A percentile compares a stretch with the other conserved stretches of the same genome.
These are phyloP conservation scores for Mimosa bimucronata DNA, from an alignment of 306 rosid genomes.

Conservation along the genomic window DNA sequence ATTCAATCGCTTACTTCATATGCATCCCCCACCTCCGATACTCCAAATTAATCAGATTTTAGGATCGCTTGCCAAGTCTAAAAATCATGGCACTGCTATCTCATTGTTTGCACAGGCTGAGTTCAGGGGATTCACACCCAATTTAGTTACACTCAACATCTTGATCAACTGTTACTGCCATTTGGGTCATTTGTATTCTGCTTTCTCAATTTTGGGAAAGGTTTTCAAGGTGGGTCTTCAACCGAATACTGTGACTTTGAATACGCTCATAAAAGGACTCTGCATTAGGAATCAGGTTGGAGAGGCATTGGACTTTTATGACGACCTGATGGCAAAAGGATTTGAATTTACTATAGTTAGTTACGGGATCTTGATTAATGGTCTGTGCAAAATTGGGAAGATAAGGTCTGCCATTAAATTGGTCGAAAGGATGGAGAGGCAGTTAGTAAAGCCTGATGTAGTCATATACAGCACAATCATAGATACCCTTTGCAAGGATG, in stretches of 20 bases:
- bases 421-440: too few species aligned
- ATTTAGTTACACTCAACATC: background rate
- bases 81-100: background rate
- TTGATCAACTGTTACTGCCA: background rate
- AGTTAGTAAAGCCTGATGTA: too few species aligned
- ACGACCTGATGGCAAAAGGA: too few species aligned
- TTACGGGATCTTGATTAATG: too few species aligned
- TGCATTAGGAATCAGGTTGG: background rate
- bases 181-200: background rate
- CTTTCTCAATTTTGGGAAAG: background rate
- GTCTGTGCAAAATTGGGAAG: too few species aligned
- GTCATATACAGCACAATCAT: background rate
- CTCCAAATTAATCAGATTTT: background rate
- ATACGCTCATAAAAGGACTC: background rate
- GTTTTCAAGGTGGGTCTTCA: background rate
- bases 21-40: background rate
- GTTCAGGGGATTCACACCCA: background rate
- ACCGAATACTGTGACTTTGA: background rate
- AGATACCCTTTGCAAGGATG: background rate
- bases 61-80: background rate
- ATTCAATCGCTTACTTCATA: background rate
- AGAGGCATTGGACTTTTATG: background rate
- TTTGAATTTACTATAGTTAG: too few species aligned
- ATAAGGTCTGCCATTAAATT: too few species aligned
- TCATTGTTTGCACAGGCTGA: background rate